Evolutionary conservation across 768 basidiomycete species (phyloP).

Genomic region (Pleurotus tuber-regium): DNA sequence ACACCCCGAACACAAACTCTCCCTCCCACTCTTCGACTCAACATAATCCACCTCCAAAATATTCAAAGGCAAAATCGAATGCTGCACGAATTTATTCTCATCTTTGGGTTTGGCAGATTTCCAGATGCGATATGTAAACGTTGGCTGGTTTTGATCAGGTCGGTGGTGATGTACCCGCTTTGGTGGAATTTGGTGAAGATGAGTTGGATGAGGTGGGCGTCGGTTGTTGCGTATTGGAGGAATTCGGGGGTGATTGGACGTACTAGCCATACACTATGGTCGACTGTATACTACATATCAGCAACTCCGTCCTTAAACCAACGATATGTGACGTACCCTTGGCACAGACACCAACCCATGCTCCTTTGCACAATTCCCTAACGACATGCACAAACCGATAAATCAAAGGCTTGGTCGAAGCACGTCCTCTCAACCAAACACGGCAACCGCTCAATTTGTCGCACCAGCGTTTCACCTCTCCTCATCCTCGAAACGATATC

Average conservation of each 20-base stretch:
- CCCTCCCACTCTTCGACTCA: too few relatives aligned
- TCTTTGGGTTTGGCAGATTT: not conserved
- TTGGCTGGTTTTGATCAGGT: not conserved
- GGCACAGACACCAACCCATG: too few relatives aligned
- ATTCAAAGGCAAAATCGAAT: constrained; percentile 1
- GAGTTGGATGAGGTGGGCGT: constrained; percentile 2
- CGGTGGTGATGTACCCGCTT: not conserved
- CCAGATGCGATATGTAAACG: constrained; percentile 1
- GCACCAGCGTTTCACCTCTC: too few relatives aligned
- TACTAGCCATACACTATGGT: not conserved
- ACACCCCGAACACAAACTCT: too few relatives aligned
- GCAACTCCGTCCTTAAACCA: too few relatives aligned
- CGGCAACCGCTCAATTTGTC: too few relatives aligned
- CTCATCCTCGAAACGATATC: not conserved
- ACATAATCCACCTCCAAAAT: too few relatives aligned
- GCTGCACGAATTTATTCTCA: not conserved
- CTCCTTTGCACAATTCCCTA: too few relatives aligned
- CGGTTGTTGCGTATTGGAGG: constrained; percentile 1
- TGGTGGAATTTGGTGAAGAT: not conserved
- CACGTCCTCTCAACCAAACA: too few relatives aligned
- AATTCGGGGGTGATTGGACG: not conserved
- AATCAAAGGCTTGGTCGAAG: too few relatives aligned
- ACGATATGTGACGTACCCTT: too few relatives aligned
- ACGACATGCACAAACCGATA: too few relatives aligned
- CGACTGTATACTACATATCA: not conserved